phyloP scores from a whole-genome alignment of 1,139 yeast genomes.

The Candida anutae region DNA sequence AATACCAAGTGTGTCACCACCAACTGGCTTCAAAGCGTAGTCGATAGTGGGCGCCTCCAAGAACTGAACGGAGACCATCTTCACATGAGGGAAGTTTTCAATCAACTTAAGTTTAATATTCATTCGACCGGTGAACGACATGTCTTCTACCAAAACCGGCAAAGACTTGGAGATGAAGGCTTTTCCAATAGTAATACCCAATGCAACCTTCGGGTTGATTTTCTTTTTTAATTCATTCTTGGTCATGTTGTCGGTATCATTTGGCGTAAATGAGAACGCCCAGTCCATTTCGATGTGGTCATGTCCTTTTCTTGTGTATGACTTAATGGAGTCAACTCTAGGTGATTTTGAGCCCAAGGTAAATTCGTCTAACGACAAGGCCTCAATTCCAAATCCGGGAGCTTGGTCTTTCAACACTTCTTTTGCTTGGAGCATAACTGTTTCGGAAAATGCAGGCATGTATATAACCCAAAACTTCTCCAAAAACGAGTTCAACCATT shows the following conservation, averaged over 20 bases:
- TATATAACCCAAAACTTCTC: constrained; percentile 80
- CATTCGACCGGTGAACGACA: constrained; percentile 67
- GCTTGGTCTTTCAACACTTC: constrained; percentile 60
- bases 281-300: constrained; percentile 75
- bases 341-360: constrained; percentile 79
- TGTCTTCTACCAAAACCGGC: constrained; percentile 70
- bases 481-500: constrained; percentile 70
- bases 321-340: constrained; percentile 58
- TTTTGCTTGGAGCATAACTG: constrained; percentile 61
- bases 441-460: constrained; percentile 79
- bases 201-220: constrained; percentile 69
- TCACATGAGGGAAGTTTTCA: constrained; percentile 66
- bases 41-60: constrained; percentile 73
- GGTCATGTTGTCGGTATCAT: constrained; percentile 77
- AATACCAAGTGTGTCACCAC: constrained; percentile 76
- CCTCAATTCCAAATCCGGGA: constrained; percentile 78
- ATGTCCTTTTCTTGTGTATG: constrained; percentile 60
- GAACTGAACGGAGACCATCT: constrained; percentile 60
- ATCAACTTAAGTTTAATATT: constrained; percentile 57
- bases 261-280: constrained; percentile 74
- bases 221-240: constrained; percentile 61
- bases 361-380: constrained; percentile 63
- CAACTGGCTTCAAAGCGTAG: constrained; percentile 77
- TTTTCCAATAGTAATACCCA: constrained; percentile 74
- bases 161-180: constrained; percentile 68